Percentiles rank a stretch among this genome's conserved stretches.
phyloP scores from a whole-genome alignment of 306 rosid species.

The Hippophae tibetana region DNA sequence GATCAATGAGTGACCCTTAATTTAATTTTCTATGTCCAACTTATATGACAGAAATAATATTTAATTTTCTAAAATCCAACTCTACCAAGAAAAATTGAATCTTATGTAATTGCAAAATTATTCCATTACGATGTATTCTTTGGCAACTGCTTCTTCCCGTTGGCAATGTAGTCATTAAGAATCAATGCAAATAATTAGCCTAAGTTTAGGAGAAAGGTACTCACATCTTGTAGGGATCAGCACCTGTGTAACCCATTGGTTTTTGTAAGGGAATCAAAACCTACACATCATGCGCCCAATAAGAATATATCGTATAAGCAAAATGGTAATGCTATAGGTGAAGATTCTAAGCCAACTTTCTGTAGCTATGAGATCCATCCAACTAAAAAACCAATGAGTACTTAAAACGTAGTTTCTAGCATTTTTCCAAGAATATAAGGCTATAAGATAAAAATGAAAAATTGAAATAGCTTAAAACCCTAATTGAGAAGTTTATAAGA shows the following conservation, averaged over 20 bases:
- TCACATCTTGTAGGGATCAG: slow-evolving; percentile 83
- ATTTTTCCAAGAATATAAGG: background rate
- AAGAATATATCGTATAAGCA: background rate
- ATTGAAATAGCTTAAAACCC: slow-evolving; percentile 16
- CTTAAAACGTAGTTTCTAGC: too few relatives aligned
- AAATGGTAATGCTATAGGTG: background rate
- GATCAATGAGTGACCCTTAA: too few relatives aligned
- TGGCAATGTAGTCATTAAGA: background rate
- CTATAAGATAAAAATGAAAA: background rate
- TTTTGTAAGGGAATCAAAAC: slow-evolving; percentile 66
- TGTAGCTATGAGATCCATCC: background rate
- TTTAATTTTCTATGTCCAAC: too few relatives aligned
- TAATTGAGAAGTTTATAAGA: slow-evolving; percentile 10
- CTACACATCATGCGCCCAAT: slow-evolving; percentile 27
- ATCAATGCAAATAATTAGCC: background rate
- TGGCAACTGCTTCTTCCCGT: too few relatives aligned
- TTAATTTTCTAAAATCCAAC: too few relatives aligned
- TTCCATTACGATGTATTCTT: too few relatives aligned
- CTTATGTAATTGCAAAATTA: too few relatives aligned
- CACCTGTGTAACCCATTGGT: slow-evolving; percentile 86
- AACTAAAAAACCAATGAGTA: background rate
- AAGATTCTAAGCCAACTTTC: too few relatives aligned
- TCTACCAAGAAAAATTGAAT: too few relatives aligned
- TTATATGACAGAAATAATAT: too few relatives aligned
- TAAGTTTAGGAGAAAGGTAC: slow-evolving; percentile 7